A percentile compares a stretch with the other conserved stretches of the same genome.
Conservation (phyloP, 306 rosid genomes). For the Psophocarpus tetragonolobus region DNA sequence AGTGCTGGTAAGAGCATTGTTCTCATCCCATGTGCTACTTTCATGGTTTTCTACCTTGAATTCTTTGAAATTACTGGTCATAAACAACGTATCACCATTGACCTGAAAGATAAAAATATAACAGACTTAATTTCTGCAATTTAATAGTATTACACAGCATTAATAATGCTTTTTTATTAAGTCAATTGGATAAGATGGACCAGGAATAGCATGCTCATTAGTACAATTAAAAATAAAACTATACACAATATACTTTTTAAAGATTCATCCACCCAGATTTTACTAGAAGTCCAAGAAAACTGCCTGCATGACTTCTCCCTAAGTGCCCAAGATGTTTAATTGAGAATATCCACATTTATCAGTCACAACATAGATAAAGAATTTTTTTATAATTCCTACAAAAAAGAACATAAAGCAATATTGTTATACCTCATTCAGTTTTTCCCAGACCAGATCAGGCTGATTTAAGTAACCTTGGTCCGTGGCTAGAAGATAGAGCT, state of each 20-base stretch:
- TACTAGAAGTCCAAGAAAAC: constrained; percentile 2
- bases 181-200: not conserved
- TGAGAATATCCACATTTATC: constrained; percentile 15
- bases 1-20: constrained; percentile 75
- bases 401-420: constrained; percentile 15
- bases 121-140: not conserved
- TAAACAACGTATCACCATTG: constrained; percentile 89
- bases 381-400: not conserved
- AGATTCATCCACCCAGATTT: not conserved
- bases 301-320: not conserved
- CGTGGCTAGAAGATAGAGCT: constrained; percentile 94
- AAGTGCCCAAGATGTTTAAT: constrained; percentile 12
- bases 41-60: constrained; percentile 76
- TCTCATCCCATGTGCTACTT: constrained; percentile 78
- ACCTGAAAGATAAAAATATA: constrained; percentile 59
- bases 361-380: constrained; percentile 7
- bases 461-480: constrained; percentile 98
- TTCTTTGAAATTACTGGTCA: constrained; percentile 92
- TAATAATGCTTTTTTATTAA: constrained; percentile 10
- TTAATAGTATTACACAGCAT: constrained; percentile 15
- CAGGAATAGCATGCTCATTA: not conserved
- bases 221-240: not conserved
- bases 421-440: constrained; percentile 80
- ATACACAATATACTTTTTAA: not conserved
- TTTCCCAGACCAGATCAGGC: constrained; percentile 99